Evolutionary conservation across 805 yeast species (phyloP).

Genomic region (Ogataea ganodermae): DNA sequence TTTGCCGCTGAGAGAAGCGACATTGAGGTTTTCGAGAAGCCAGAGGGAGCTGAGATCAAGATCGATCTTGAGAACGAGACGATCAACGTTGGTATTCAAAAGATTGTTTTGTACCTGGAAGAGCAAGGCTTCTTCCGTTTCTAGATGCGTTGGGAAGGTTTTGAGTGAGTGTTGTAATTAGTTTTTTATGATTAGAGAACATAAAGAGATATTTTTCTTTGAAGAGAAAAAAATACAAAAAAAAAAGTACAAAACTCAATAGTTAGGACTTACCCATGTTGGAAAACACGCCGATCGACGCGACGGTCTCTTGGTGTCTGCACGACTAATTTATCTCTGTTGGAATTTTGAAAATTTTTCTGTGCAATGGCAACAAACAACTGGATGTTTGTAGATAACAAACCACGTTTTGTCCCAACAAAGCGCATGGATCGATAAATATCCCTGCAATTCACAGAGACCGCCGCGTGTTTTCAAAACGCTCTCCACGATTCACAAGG

Average conservation of each 20-base stretch:
- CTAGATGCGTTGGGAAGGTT: conserved; percentile 24
- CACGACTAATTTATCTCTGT: background rate
- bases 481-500: background rate
- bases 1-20: conserved; percentile 47
- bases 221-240: background rate
- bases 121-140: conserved; percentile 78
- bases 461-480: background rate
- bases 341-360: conserved; percentile 9
- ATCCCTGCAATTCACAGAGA: background rate
- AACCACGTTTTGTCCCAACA: background rate
- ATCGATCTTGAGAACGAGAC: conserved; percentile 56
- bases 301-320: conserved; percentile 3
- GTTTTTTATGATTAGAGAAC: background rate
- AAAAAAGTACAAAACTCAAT: background rate
- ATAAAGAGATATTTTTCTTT: background rate
- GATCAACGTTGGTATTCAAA: conserved; percentile 71
- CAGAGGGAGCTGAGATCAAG: conserved; percentile 57
- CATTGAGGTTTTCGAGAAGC: conserved; percentile 49
- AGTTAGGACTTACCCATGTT: too few species aligned
- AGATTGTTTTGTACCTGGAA: conserved; percentile 70
- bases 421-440: too few species aligned
- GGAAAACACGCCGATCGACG: conserved; percentile 17
- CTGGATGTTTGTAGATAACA: background rate
- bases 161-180: background rate
- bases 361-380: conserved; percentile 3